A percentile compares a stretch with the other conserved stretches of the same genome.
phyloP scores from a whole-genome alignment of 768 basidiomycete genomes.

The Suillus subalutaceus region DNA sequence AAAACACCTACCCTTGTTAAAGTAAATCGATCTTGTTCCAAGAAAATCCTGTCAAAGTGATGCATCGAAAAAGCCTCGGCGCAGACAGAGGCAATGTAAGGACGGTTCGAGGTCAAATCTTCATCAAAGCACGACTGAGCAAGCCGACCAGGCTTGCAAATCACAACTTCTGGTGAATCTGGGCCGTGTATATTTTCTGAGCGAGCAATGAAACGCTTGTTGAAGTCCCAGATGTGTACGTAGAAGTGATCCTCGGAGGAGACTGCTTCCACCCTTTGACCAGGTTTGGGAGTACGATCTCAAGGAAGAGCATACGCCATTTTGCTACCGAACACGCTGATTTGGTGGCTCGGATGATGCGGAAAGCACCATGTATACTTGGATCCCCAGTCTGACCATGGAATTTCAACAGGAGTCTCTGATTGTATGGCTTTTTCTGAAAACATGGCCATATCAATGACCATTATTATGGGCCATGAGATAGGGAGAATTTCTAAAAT shows the following conservation, averaged over 20 bases:
- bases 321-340: conserved; percentile 7
- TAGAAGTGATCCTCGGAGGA: not conserved
- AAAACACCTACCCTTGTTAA: not conserved
- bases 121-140: not conserved
- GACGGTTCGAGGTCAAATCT: not conserved
- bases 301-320: conserved; percentile 2
- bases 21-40: not conserved
- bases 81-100: conserved; percentile 6
- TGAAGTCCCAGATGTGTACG: conserved; percentile 8
- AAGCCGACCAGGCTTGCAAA: not conserved
- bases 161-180: not conserved
- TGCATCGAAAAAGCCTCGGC: not conserved
- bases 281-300: not conserved
- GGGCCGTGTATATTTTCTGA: too few relatives aligned
- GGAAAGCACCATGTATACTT: conserved; percentile 3
- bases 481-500: not conserved
- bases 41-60: not conserved
- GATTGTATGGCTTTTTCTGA: not conserved
- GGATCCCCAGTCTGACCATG: conserved; percentile 3
- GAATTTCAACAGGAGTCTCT: not conserved
- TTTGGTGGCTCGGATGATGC: conserved; percentile 1
- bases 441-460: conserved; percentile 2
- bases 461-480: not conserved
- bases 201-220: not conserved
- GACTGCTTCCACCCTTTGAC: not conserved